phyloP scores from a whole-genome alignment of 2,329 filamentous ascomycete species.

The Mariannaea sp. region DNA sequence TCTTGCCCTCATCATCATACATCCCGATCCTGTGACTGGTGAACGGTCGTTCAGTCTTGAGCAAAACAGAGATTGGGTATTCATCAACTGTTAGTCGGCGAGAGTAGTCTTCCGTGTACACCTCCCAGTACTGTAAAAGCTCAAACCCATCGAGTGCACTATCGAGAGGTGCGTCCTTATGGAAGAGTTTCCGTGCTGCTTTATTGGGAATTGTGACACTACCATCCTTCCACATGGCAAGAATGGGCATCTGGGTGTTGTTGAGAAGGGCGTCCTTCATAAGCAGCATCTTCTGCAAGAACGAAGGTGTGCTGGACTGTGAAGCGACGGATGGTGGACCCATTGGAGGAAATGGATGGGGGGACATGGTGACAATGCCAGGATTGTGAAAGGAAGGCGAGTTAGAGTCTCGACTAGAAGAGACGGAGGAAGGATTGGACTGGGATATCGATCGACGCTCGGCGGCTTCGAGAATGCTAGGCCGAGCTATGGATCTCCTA shows the following conservation, averaged over 20 bases:
- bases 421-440: conserved; percentile 53
- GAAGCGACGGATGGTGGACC: conserved; percentile 65
- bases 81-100: conserved; percentile 61
- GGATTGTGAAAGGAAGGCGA: conserved; percentile 58
- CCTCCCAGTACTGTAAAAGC: conserved; percentile 62
- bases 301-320: conserved; percentile 63
- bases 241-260: conserved; percentile 73
- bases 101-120: conserved; percentile 71
- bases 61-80: conserved; percentile 68
- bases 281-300: conserved; percentile 72
- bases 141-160: conserved; percentile 55
- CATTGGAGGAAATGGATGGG: conserved; percentile 67
- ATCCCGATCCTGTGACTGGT: conserved; percentile 66
- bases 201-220: conserved; percentile 75
- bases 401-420: conserved; percentile 54
- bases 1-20: conserved; percentile 56
- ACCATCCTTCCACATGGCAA: conserved; percentile 82
- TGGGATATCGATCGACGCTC: conserved; percentile 51
- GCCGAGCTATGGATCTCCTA: conserved; percentile 47
- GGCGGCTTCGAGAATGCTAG: conserved; percentile 50
- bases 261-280: conserved; percentile 81
- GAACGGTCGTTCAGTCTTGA: conserved; percentile 65
- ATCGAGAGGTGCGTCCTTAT: conserved; percentile 47
- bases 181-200: conserved; percentile 61
- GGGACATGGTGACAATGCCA: conserved; percentile 55